Base-by-base conservation (phyloP, 2,329 filamentous ascomycete genomes). In the Endocalyx cinctus region DNA sequence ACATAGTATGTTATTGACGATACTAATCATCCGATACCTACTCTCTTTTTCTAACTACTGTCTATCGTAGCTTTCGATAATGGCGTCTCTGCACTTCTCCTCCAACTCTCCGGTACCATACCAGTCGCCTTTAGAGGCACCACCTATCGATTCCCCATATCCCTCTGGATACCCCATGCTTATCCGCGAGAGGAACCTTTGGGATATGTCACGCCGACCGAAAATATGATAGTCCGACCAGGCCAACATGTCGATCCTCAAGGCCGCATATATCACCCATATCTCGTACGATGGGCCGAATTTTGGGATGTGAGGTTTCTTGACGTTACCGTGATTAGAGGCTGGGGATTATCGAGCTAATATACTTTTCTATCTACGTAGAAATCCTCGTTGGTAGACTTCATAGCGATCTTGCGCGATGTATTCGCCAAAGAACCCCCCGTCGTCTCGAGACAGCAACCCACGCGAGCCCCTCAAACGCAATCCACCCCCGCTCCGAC, bases 171-270 rank as follows among this genome's bases (percentile, higher is more conserved):
- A 27, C 92, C 92, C 4, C 87, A 94, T 55, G 77, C 79, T 34
- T 98, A 97, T 57, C 92, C 92, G 2, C 73, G 78, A 42, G 87
- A 94, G 51, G 73, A 87, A 1, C 92, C 92, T 2, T 74, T 97
- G 29, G 78, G 84, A 38, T 97, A 95, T 59, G 87, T 97, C 26
- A 89, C 81, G 6, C 89, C 92, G 3, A 87, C 85, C 5, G 82
- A 86, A 45, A 84, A 80, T 43, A 97, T 98, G 87, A 65, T 84
- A 45, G 82, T 98, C 26, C 77, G 90, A 14, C 87, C 89, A 1
- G 92, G 92, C 1, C 92, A 98, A 56, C 88, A 98, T 67, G 88
- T 98, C 39, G 88, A 92, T 53, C 81, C 86, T 5, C 90, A 97
- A 52, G 92, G 92, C 17, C 82, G 86, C 57, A 78, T 97, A 43